Percentiles rank a stretch among this genome's conserved stretches.
phyloP scores from a whole-genome alignment of 2,329 filamentous ascomycete genomes.

The Lecanicillium sp. region DNA sequence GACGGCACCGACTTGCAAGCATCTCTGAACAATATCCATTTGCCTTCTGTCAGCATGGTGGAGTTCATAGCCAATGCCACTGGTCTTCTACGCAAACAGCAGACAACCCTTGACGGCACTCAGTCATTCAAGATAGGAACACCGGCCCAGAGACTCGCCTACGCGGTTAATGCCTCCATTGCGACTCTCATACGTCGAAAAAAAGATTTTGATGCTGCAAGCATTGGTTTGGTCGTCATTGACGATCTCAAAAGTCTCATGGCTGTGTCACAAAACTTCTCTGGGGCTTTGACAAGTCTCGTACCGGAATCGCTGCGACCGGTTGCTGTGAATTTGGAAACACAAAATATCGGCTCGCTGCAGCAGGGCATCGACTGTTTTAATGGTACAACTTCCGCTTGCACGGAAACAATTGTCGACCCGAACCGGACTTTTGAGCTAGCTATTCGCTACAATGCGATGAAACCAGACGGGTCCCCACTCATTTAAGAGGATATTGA shows the following conservation, averaged over 20 bases:
- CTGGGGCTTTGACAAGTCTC: neutral
- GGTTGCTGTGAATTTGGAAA: conserved; percentile 2
- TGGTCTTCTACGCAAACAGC: too few relatives aligned
- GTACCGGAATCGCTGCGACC: neutral
- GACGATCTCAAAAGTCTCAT: neutral
- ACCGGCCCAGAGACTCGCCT: conserved; percentile 1
- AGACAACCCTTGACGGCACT: neutral
- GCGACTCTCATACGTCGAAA: neutral
- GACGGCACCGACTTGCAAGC: neutral
- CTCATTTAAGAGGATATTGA: too few relatives aligned
- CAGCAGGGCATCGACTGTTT: conserved; percentile 4
- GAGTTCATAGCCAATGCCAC: neutral
- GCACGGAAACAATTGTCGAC: neutral
- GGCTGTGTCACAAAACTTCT: neutral
- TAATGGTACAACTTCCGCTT: neutral
- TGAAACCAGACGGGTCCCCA: neutral
- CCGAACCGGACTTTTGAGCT: neutral
- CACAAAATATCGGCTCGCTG: conserved; percentile 2
- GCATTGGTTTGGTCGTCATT: neutral
- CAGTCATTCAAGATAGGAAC: neutral
- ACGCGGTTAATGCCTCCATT: neutral
- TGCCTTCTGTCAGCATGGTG: neutral
- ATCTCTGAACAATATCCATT: neutral
- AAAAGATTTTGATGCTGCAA: neutral
- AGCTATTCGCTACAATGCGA: neutral